Conservation (phyloP, 306 rosid species). For the Trifolium fragiferum region DNA sequence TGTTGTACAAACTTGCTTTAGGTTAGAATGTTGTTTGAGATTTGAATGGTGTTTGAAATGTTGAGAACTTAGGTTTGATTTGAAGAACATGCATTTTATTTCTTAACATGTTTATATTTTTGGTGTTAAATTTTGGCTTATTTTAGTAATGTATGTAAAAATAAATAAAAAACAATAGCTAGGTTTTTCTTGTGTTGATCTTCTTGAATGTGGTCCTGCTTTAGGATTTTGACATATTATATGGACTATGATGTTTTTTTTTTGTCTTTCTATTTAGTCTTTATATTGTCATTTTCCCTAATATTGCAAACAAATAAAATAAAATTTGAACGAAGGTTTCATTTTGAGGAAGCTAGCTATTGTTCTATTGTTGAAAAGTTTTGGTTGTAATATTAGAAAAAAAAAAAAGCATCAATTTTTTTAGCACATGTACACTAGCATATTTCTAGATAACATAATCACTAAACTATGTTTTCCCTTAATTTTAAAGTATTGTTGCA, state of each 20-base stretch:
- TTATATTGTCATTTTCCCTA: conserved; percentile 30
- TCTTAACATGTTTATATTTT: background rate
- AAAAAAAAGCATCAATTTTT: background rate
- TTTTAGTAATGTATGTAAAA: background rate
- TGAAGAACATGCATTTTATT: conserved; percentile 14
- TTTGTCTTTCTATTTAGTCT: conserved; percentile 26
- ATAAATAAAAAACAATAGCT: background rate
- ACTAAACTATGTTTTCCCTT: background rate
- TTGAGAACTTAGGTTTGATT: background rate
- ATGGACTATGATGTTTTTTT: background rate
- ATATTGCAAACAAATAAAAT: background rate
- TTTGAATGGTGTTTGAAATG: conserved; percentile 27
- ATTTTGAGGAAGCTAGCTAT: conserved; percentile 2
- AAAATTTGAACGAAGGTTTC: background rate
- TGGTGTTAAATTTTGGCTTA: conserved; percentile 5
- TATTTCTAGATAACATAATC: background rate
- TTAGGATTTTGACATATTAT: conserved; percentile 28
- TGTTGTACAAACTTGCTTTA: background rate
- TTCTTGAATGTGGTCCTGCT: conserved; percentile 37
- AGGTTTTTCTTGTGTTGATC: conserved; percentile 16
- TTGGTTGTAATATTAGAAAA: conserved; percentile 12
- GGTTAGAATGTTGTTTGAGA: conserved; percentile 27
- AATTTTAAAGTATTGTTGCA: background rate
- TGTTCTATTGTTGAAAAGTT: background rate
- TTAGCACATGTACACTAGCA: background rate